phyloP scores from a whole-genome alignment of 345 rosid genomes.

The Cardiospermum halicacabum region DNA sequence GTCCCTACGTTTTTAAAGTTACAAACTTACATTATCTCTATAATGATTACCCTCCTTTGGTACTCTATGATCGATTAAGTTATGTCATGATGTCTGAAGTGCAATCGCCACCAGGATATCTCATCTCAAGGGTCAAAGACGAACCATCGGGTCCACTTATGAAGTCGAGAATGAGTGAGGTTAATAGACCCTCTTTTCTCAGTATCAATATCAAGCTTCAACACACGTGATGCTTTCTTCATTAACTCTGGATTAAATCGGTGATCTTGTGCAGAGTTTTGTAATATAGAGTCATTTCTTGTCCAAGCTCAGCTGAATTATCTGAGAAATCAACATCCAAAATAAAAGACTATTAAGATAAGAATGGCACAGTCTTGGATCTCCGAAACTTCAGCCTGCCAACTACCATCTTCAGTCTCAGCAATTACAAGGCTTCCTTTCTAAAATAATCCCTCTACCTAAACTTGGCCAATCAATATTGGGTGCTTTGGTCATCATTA shows the following conservation, averaged over 20 bases:
- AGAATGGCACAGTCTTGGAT: conserved; percentile 45
- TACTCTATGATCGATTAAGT: no score
- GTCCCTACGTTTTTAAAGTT: no score
- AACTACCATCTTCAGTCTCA: conserved; percentile 63
- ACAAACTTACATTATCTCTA: no score
- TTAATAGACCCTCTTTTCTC: conserved; percentile 67
- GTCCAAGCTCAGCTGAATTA: conserved; percentile 90
- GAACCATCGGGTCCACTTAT: conserved; percentile 83
- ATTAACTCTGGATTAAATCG: conserved; percentile 74
- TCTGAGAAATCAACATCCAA: conserved; percentile 33
- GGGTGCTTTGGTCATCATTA: conserved; percentile 73
- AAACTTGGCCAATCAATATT: conserved; percentile 65
- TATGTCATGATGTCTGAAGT: conserved; percentile 87
- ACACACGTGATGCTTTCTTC: conserved; percentile 82
- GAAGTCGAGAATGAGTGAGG: conserved; percentile 74
- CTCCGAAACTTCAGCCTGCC: conserved; percentile 70
- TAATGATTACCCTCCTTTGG: no score
- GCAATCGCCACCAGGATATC: conserved; percentile 96
- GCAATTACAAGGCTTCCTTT: conserved; percentile 64
- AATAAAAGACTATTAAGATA: not conserved
- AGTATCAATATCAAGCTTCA: conserved; percentile 74
- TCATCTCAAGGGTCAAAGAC: conserved; percentile 87
- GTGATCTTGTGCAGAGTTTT: conserved; percentile 72
- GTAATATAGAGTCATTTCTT: conserved; percentile 86
- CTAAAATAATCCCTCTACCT: conserved; percentile 75